Percentiles rank a stretch among this genome's conserved stretches.
Conservation (phyloP, 495 filamentous ascomycete genomes). For the Chaetomium fimeti region DNA sequence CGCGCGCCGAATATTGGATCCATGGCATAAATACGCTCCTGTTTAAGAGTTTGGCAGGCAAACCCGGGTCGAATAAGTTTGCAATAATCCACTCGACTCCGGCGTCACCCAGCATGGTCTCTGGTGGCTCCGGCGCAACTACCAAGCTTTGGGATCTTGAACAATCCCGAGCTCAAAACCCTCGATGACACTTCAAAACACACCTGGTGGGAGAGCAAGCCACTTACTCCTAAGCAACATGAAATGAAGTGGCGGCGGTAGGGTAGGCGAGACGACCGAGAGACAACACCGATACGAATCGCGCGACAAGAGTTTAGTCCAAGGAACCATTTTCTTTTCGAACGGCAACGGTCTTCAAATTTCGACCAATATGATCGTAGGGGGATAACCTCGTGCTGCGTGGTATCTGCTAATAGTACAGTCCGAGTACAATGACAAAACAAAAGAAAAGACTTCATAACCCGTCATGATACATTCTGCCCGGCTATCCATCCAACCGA, state of each 20-base stretch:
- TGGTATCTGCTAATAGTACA: constrained; percentile 21
- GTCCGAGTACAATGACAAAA: not conserved
- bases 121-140: constrained; percentile 75
- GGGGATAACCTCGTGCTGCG: not conserved
- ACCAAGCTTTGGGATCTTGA: constrained; percentile 86
- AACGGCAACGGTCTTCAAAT: constrained; percentile 11
- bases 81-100: constrained; percentile 63
- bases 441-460: constrained; percentile 9
- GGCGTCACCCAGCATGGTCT: constrained; percentile 60
- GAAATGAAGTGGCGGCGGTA: not conserved
- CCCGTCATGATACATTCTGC: constrained; percentile 16
- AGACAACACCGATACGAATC: not conserved
- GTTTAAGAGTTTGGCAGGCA: constrained; percentile 68
- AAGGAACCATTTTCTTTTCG: not conserved
- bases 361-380: not conserved
- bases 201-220: constrained; percentile 55
- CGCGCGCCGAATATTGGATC: not conserved
- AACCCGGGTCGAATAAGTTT: constrained; percentile 58
- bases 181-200: constrained; percentile 57
- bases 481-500: not conserved
- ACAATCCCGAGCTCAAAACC: constrained; percentile 50
- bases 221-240: constrained; percentile 44
- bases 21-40: constrained; percentile 74
- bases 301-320: not conserved
- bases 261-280: not conserved